Evolutionary conservation across 148 eudicot species (phyloP).

Genomic region (Rhododendron ovatum): DNA sequence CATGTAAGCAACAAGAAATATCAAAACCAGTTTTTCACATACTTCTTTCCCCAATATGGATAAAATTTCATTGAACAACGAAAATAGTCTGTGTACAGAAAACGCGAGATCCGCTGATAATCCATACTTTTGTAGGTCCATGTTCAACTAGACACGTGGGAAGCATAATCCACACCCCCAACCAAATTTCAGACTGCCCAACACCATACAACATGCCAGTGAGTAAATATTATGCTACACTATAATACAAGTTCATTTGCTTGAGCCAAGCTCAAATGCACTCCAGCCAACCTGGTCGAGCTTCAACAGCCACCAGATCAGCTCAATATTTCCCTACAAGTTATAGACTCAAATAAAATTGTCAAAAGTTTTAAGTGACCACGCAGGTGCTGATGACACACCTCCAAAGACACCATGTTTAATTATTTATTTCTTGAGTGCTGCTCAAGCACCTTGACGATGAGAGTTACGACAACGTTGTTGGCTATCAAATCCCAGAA

Average conservation of each 20-base stretch:
- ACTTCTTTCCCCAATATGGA: not conserved
- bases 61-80: not conserved
- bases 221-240: not conserved
- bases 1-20: not conserved
- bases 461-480: not conserved
- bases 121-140: not conserved
- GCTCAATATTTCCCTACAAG: not conserved
- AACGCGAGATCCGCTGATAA: not conserved
- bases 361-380: not conserved
- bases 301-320: not conserved
- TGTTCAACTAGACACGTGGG: not conserved
- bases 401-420: not conserved
- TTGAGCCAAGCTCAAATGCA: not conserved
- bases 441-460: not conserved
- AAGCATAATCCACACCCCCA: not conserved
- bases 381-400: not conserved
- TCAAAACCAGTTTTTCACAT: not conserved
- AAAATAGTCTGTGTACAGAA: not conserved
- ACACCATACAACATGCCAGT: not conserved
- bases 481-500: not conserved
- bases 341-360: not conserved
- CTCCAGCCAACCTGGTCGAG: not conserved
- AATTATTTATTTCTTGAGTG: not conserved
- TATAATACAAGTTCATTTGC: not conserved
- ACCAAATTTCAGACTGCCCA: not conserved